Percentiles rank a stretch among this genome's conserved stretches.
Evolutionary conservation across 192 early-diverging fungal species (phyloP).

Genomic region (Coemansia sp.): DNA sequence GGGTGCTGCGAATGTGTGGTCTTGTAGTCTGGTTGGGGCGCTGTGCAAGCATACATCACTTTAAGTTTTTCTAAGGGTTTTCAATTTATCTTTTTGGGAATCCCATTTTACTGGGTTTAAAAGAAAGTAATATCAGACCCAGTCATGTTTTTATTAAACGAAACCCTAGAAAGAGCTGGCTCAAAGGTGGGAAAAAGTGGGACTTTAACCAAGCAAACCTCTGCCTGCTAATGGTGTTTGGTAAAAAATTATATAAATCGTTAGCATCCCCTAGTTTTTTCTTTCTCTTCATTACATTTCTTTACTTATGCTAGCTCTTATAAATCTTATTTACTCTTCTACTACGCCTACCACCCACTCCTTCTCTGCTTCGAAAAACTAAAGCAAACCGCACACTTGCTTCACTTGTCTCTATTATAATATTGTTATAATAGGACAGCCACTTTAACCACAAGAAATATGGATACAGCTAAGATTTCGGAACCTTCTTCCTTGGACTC

Average conservation of each 20-base stretch:
- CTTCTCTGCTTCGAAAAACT: neutral
- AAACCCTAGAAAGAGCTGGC: neutral
- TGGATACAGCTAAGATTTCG: neutral
- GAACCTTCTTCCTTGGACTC: neutral
- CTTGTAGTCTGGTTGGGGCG: constrained; percentile 2
- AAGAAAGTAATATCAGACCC: neutral
- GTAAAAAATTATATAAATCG: neutral
- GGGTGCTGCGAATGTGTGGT: constrained; percentile 14
- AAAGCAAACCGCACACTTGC: neutral
- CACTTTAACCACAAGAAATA: neutral
- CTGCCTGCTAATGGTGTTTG: neutral
- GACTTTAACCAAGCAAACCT: neutral
- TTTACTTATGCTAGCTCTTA: neutral
- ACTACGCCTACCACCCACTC: neutral
- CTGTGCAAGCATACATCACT: neutral
- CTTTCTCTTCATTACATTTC: neutral
- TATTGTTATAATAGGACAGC: neutral
- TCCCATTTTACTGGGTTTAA: neutral
- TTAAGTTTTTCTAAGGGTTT: neutral
- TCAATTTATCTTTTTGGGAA: neutral
- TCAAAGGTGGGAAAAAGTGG: neutral
- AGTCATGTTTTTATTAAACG: neutral
- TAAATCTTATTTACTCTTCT: neutral
- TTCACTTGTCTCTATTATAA: neutral
- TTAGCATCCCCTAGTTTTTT: neutral